Evolutionary conservation across 2,329 filamentous ascomycete genomes (phyloP).

Genomic region (Alternaria consortialis): DNA sequence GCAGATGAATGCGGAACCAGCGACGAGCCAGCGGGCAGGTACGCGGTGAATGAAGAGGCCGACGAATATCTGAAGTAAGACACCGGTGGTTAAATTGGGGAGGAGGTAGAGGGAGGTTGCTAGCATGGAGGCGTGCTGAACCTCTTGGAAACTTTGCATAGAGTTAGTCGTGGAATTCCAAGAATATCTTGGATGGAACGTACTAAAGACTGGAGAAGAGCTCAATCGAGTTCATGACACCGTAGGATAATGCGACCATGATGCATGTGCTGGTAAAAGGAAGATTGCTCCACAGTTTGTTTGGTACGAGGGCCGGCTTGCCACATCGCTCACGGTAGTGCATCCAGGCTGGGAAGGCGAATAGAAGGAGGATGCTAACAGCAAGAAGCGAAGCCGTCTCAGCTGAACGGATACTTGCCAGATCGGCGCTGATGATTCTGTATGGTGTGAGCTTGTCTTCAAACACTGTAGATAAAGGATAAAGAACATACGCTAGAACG

Average conservation of each 20-base stretch:
- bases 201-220: slow-evolving; percentile 54
- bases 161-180: not conserved
- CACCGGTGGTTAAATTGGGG: slow-evolving; percentile 51
- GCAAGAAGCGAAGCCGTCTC: slow-evolving; percentile 33
- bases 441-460: slow-evolving; percentile 11
- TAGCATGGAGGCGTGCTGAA: slow-evolving; percentile 46
- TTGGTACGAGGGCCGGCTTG: slow-evolving; percentile 38
- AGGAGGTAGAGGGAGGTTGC: slow-evolving; percentile 55
- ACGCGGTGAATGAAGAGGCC: slow-evolving; percentile 58
- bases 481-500: slow-evolving; percentile 34
- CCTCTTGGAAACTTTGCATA: slow-evolving; percentile 50
- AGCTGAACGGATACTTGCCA: slow-evolving; percentile 32
- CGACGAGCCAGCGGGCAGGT: slow-evolving; percentile 54
- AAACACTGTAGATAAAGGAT: not conserved
- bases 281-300: slow-evolving; percentile 63
- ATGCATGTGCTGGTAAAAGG: slow-evolving; percentile 66
- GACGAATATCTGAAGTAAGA: slow-evolving; percentile 55
- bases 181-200: slow-evolving; percentile 34
- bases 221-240: slow-evolving; percentile 50
- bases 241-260: slow-evolving; percentile 50
- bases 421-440: slow-evolving; percentile 37
- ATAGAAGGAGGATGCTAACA: slow-evolving; percentile 34
- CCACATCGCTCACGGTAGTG: slow-evolving; percentile 32
- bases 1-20: slow-evolving; percentile 53
- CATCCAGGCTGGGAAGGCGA: slow-evolving; percentile 45